Evolutionary conservation across 306 rosid species (phyloP).

Genomic region (Cicer pinnatifidum): DNA sequence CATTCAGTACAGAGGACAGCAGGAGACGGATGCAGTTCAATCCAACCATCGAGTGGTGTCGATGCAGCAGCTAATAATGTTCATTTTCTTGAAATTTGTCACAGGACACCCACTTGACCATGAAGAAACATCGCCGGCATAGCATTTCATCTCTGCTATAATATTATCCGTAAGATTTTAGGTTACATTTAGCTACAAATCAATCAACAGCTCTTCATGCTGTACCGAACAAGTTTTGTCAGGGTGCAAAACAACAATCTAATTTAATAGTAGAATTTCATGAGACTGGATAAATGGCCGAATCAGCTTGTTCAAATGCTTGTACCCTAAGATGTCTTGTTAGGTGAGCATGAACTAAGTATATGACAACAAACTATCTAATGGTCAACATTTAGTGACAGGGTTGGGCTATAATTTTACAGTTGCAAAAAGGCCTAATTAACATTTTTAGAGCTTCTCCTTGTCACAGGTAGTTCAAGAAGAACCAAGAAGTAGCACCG

Average conservation of each 20-base stretch:
- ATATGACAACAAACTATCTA: constrained; percentile 40
- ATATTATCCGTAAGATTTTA: constrained; percentile 45
- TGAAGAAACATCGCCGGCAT: constrained; percentile 38
- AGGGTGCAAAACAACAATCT: constrained; percentile 44
- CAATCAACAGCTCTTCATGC: constrained; percentile 42
- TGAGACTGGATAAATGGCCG: constrained; percentile 39
- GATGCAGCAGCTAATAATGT: constrained; percentile 40
- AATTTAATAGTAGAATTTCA: constrained; percentile 43
- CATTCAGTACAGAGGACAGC: constrained; percentile 44
- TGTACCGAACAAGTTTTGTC: constrained; percentile 45
- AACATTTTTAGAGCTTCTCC: constrained; percentile 45
- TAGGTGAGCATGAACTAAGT: constrained; percentile 42
- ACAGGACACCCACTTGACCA: constrained; percentile 50
- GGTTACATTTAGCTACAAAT: constrained; percentile 48
- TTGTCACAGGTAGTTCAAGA: constrained; percentile 83
- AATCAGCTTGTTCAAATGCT: constrained; percentile 46
- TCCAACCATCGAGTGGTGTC: constrained; percentile 47
- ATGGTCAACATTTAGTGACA: constrained; percentile 42
- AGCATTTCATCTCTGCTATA: constrained; percentile 45
- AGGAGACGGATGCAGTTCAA: constrained; percentile 43
- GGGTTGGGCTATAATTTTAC: constrained; percentile 34
- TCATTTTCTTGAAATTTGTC: constrained; percentile 44
- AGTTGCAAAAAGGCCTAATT: constrained; percentile 49
- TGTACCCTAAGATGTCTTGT: constrained; percentile 42
- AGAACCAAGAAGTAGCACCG: constrained; percentile 76